phyloP scores from a whole-genome alignment of 768 basidiomycete genomes.

The Aureoboletus auriporus region DNA sequence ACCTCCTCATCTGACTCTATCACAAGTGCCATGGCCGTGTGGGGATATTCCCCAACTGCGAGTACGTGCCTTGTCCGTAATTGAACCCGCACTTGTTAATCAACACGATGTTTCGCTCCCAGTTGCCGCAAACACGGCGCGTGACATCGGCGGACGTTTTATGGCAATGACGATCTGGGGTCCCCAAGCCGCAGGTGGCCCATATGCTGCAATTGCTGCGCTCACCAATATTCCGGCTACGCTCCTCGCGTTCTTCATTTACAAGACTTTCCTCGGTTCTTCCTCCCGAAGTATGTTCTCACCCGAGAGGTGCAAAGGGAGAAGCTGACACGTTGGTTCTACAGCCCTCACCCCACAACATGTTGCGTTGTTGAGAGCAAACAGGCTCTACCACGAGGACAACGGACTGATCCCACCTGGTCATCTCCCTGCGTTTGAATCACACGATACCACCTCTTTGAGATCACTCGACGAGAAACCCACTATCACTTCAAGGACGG shows the following conservation, averaged over 20 bases:
- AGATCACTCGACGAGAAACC: constrained; percentile 14
- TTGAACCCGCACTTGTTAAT: background rate
- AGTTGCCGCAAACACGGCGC: constrained; percentile 65
- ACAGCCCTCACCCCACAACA: constrained; percentile 25
- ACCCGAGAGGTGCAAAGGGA: background rate
- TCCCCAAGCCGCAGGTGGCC: constrained; percentile 43
- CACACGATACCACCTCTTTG: constrained; percentile 2
- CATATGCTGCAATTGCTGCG: constrained; percentile 59
- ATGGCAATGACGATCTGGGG: constrained; percentile 63
- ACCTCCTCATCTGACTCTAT: background rate
- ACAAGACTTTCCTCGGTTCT: constrained; percentile 56
- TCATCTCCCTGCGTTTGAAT: constrained; percentile 15
- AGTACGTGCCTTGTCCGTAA: constrained; percentile 28
- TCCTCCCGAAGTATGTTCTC: constrained; percentile 50
- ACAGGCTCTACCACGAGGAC: constrained; percentile 23
- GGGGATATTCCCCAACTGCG: constrained; percentile 54
- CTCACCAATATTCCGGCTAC: constrained; percentile 66
- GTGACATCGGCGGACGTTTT: constrained; percentile 65
- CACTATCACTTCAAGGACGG: background rate
- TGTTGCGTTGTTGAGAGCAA: constrained; percentile 17
- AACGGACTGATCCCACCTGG: constrained; percentile 19
- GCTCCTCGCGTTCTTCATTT: constrained; percentile 47
- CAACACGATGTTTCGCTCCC: background rate
- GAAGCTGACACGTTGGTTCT: constrained; percentile 8
- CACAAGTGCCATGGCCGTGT: constrained; percentile 51